Conservation (phyloP, 805 yeast genomes). For the Pichia insulana region DNA sequence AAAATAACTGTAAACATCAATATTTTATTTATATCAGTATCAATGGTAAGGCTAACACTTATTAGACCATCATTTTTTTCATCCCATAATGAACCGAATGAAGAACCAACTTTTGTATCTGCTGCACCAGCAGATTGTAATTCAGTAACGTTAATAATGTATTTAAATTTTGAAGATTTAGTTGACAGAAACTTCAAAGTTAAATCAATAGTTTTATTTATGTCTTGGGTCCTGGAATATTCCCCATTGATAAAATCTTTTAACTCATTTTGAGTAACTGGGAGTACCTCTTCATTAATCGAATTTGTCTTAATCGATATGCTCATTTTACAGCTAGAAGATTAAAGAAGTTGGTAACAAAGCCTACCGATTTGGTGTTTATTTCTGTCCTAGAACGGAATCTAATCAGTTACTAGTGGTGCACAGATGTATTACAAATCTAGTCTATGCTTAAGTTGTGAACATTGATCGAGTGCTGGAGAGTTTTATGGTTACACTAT, state of each 20-base stretch:
- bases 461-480: too few relatives aligned
- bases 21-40: slow-evolving; percentile 9
- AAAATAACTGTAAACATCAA: slow-evolving; percentile 10
- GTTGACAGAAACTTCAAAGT: slow-evolving; percentile 30
- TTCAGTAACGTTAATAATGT: slow-evolving; percentile 38
- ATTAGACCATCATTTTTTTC: slow-evolving; percentile 44
- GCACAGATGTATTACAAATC: too few relatives aligned
- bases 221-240: not conserved
- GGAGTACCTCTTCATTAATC: slow-evolving; percentile 2
- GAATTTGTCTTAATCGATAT: not conserved
- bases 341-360: too few relatives aligned
- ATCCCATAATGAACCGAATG: slow-evolving; percentile 54
- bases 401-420: too few relatives aligned
- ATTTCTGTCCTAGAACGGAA: too few relatives aligned
- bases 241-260: slow-evolving; percentile 7
- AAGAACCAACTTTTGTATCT: slow-evolving; percentile 25
- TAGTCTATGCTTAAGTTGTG: too few relatives aligned
- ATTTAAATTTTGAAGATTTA: slow-evolving; percentile 49
- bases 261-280: slow-evolving; percentile 16
- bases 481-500: too few relatives aligned
- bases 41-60: slow-evolving; percentile 25
- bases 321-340: not conserved
- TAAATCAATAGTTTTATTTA: slow-evolving; percentile 22
- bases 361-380: too few relatives aligned
- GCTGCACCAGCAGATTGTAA: slow-evolving; percentile 22